These are phyloP conservation scores for Crithidia expoeki DNA, from an alignment of 208 protist species.

Conservation along the genomic window DNA sequence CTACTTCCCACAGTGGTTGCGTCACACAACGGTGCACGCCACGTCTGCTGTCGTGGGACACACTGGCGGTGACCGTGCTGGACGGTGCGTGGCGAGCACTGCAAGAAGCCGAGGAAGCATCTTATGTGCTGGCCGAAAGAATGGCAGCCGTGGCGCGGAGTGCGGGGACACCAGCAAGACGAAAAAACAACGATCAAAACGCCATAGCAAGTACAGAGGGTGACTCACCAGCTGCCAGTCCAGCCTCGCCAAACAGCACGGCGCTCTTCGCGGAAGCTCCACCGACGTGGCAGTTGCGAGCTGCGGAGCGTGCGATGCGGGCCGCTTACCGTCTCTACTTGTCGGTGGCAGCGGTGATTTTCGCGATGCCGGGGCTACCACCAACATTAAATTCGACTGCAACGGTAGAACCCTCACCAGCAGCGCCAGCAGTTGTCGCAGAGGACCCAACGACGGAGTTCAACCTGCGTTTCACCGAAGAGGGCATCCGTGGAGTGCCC, in stretches of 20 bases:
- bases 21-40: constrained; percentile 5
- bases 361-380: constrained; percentile 4
- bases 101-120: constrained; percentile 20
- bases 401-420: background rate
- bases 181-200: too few relatives aligned
- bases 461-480: background rate
- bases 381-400: too few relatives aligned
- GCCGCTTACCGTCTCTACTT: constrained; percentile 25
- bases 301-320: constrained; percentile 16
- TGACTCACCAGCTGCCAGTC: background rate
- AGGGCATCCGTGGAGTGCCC: background rate
- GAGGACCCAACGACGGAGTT: constrained; percentile 11
- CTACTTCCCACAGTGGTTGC: background rate
- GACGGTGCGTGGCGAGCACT: constrained; percentile 25
- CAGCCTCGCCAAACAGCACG: background rate
- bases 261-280: background rate
- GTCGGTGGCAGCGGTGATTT: constrained; percentile 7
- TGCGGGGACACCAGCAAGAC: background rate
- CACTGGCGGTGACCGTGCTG: constrained; percentile 26
- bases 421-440: too few relatives aligned
- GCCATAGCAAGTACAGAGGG: too few relatives aligned
- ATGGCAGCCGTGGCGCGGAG: background rate
- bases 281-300: constrained; percentile 9
- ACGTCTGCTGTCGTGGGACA: constrained; percentile 26
- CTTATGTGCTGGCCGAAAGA: constrained; percentile 6